phyloP scores from a whole-genome alignment of 495 filamentous ascomycete species.

The Aspergillus avenaceus region DNA sequence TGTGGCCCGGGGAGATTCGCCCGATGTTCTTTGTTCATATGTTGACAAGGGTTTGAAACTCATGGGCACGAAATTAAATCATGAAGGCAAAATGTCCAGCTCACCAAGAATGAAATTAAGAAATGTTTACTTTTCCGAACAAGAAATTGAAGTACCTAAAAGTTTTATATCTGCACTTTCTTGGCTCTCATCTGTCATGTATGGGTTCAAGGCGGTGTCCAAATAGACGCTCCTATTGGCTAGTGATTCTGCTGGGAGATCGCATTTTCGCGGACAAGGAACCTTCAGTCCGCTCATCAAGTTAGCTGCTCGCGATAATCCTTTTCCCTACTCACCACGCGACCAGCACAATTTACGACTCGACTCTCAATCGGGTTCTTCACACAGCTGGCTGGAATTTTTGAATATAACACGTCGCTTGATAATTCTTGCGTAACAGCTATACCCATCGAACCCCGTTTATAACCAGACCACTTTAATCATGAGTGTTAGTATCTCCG shows the following conservation, averaged over 20 bases:
- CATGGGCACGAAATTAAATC: too few species aligned
- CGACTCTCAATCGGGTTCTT: slow-evolving; percentile 3
- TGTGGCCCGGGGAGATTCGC: background rate
- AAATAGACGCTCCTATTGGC: slow-evolving; percentile 20
- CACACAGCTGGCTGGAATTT: background rate
- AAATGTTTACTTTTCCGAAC: too few species aligned
- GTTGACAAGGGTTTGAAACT: too few species aligned
- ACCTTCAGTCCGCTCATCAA: slow-evolving; percentile 4
- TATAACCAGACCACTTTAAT: slow-evolving; percentile 13
- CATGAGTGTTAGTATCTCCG: slow-evolving; percentile 38
- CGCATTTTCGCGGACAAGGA: slow-evolving; percentile 33
- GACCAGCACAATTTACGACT: slow-evolving; percentile 11
- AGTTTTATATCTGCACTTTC: too few species aligned
- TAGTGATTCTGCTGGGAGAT: slow-evolving; percentile 13
- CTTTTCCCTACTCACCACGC: slow-evolving; percentile 7
- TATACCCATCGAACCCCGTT: background rate
- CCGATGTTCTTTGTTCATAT: background rate
- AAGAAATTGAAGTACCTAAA: background rate
- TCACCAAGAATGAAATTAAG: too few species aligned
- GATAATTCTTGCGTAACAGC: background rate
- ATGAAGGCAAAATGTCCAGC: too few species aligned
- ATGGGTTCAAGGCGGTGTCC: background rate
- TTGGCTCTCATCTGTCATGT: too few species aligned
- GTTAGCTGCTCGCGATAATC: slow-evolving; percentile 11
- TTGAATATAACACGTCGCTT: background rate